Evolutionary conservation across 306 rosid genomes (phyloP).

Genomic region (Betula pendula): DNA sequence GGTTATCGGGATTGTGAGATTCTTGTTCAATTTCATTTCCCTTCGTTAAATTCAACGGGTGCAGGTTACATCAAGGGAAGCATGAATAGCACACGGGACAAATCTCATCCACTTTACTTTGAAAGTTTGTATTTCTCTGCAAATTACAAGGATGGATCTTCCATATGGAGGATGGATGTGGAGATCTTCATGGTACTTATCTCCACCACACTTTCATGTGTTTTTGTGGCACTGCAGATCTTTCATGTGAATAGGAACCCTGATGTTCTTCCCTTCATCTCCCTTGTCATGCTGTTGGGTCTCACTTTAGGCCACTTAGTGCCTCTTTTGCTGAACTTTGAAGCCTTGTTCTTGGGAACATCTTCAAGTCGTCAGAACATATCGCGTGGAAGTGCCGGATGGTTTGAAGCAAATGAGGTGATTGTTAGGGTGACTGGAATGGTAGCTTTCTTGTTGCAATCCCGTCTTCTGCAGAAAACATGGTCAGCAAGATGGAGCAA

Average conservation of each 20-base stretch:
- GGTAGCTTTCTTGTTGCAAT: conserved; percentile 57
- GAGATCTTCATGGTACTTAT: conserved; percentile 54
- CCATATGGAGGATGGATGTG: conserved; percentile 54
- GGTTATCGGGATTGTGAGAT: too few species aligned
- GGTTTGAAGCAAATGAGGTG: conserved; percentile 60
- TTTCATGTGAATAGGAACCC: conserved; percentile 53
- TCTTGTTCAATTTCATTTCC: conserved; percentile 58
- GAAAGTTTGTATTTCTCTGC: conserved; percentile 26
- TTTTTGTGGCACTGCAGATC: conserved; percentile 51
- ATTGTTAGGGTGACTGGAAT: conserved; percentile 42
- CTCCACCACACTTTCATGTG: conserved; percentile 58
- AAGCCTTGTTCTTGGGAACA: conserved; percentile 43
- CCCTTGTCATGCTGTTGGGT: conserved; percentile 49
- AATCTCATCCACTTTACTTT: conserved; percentile 53
- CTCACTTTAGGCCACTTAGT: conserved; percentile 48
- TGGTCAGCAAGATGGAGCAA: conserved; percentile 49
- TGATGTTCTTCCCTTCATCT: conserved; percentile 49
- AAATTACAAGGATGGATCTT: neutral
- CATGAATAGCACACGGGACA: conserved; percentile 49
- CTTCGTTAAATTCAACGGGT: conserved; percentile 22
- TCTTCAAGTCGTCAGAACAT: conserved; percentile 11
- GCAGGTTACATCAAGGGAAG: conserved; percentile 37
- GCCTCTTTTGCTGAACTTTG: conserved; percentile 61
- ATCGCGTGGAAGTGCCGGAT: conserved; percentile 37
- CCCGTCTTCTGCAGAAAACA: conserved; percentile 49